phyloP scores from a whole-genome alignment of 179 eudicot genomes.

The Vitellaria paradoxa region DNA sequence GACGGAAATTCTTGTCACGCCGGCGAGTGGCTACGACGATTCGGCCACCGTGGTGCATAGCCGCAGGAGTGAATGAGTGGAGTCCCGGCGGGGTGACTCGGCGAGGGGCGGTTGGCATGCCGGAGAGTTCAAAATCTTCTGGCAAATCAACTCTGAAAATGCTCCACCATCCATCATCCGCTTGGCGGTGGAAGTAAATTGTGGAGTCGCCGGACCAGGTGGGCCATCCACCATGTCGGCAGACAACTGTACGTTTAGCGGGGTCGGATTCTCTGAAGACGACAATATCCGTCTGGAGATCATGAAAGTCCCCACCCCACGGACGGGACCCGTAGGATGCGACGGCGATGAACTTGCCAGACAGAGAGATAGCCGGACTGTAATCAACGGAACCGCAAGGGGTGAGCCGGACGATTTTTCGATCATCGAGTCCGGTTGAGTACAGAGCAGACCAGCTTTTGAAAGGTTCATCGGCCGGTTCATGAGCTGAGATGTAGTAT shows the following conservation, averaged over 20 bases:
- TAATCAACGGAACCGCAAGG: constrained; percentile 55
- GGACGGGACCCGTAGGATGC: constrained; percentile 60
- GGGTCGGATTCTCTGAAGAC: constrained; percentile 50
- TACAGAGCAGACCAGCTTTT: constrained; percentile 69
- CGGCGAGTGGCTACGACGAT: constrained; percentile 73
- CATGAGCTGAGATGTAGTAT: constrained; percentile 61
- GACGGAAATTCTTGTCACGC: constrained; percentile 41
- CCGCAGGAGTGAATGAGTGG: constrained; percentile 81
- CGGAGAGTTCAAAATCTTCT: not conserved
- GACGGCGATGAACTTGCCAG: constrained; percentile 58
- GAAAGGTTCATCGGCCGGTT: constrained; percentile 32
- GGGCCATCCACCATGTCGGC: constrained; percentile 84
- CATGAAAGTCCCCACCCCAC: constrained; percentile 73
- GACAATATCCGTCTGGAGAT: constrained; percentile 56
- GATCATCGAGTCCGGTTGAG: constrained; percentile 18
- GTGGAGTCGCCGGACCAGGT: constrained; percentile 78
- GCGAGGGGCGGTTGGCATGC: constrained; percentile 8
- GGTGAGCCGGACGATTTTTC: constrained; percentile 37
- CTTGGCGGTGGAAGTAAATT: no score
- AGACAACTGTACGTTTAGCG: constrained; percentile 35
- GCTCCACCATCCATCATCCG: constrained; percentile 96
- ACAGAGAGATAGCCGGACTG: constrained; percentile 64
- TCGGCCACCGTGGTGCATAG: constrained; percentile 29
- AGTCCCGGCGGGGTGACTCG: constrained; percentile 80
- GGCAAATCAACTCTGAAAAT: constrained; percentile 50